phyloP scores from a whole-genome alignment of 148 eudicot genomes.

The Fallopia convolvulus region DNA sequence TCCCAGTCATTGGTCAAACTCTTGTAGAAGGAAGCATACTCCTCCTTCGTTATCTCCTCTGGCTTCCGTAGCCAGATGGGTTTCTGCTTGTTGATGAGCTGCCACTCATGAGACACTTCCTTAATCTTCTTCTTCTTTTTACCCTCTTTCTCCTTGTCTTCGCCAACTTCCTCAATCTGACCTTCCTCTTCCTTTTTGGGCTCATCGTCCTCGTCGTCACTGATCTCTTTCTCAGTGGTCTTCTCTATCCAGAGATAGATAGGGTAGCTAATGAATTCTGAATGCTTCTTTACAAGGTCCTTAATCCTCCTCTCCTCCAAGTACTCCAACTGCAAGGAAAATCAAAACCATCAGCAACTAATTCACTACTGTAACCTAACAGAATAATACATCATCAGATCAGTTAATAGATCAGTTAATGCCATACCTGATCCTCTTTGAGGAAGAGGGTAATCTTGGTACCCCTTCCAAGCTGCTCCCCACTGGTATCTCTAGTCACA shows the following conservation, averaged over 20 bases:
- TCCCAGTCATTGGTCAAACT: slow-evolving; percentile 93
- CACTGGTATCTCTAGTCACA: slow-evolving; percentile 59
- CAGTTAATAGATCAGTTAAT: not conserved
- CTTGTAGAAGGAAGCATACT: slow-evolving; percentile 89
- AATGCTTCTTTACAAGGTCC: slow-evolving; percentile 92
- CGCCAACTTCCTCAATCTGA: slow-evolving; percentile 66
- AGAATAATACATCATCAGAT: not conserved
- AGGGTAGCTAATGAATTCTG: slow-evolving; percentile 91
- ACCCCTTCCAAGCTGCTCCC: slow-evolving; percentile 83
- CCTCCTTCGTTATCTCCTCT: slow-evolving; percentile 84
- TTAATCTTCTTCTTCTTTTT: slow-evolving; percentile 78
- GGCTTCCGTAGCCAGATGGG: slow-evolving; percentile 92
- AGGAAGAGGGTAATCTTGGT: slow-evolving; percentile 87
- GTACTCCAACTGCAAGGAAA: slow-evolving; percentile 53
- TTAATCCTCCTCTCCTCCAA: slow-evolving; percentile 86
- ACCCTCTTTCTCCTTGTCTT: slow-evolving; percentile 63
- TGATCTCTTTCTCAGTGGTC: slow-evolving; percentile 77
- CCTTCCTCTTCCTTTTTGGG: slow-evolving; percentile 75
- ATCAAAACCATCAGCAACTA: not conserved
- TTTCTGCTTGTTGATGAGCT: slow-evolving; percentile 81
- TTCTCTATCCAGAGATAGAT: slow-evolving; percentile 94
- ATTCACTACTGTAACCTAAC: not conserved
- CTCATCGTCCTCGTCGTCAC: slow-evolving; percentile 85
- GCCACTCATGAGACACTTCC: slow-evolving; percentile 85
- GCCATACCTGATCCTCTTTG: slow-evolving; percentile 80